Evolutionary conservation across 352 stramenopile species (phyloP), one percentile per base, ranked within the genome.

Genomic region (Phytophthora ramorum): DNA sequence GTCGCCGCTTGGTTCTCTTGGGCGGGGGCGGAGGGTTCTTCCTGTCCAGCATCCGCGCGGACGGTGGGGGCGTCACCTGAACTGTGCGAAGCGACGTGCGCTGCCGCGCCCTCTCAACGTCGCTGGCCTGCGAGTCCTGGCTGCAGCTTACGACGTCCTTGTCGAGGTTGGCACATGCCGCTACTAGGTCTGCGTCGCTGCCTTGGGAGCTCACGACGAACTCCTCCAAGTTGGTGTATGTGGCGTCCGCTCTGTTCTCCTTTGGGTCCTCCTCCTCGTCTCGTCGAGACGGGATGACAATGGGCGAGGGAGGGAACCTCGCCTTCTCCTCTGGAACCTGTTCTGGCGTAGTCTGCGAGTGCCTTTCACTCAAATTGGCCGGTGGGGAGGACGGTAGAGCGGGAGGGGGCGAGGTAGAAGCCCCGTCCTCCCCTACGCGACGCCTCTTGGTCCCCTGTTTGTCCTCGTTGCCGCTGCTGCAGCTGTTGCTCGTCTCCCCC

Each of bases 1-100:
- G 71, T 38, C 51, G 74, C 0, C 50, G 60, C 44, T 74, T 77
- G 1, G 75, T 68, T 24, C 70, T 46, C 41, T 73, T 78, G 0
- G 83, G 83, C 14, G 83, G 83, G 5, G 79, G 81, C 9, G 83
- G 83, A n/a, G 83, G 83, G 61, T 91, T 91, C 48, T 76, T 73
- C 41, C 79, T 67, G 57, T 91, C 81, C 24, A 89, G 63, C 83
- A 91, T 91, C 35, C 83, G 79, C 20, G 78, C 68, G 1, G 83
- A 91, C 24, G 83, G 83, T 12, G 83, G 83, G 19, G 83, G 83
- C 26, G 83, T 91, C 41, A 89, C 77, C 60, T 90, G 83, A 5
- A 79, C 64, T 30, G 75, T 66, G 8, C 76, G 63, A 19, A 82
- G 67, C 16, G 52, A 69, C 3, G 41, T 62, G 22, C 67, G 46